Base-by-base conservation (phyloP, 2,329 filamentous ascomycete genomes). In the Hypomyces perniciosus region DNA sequence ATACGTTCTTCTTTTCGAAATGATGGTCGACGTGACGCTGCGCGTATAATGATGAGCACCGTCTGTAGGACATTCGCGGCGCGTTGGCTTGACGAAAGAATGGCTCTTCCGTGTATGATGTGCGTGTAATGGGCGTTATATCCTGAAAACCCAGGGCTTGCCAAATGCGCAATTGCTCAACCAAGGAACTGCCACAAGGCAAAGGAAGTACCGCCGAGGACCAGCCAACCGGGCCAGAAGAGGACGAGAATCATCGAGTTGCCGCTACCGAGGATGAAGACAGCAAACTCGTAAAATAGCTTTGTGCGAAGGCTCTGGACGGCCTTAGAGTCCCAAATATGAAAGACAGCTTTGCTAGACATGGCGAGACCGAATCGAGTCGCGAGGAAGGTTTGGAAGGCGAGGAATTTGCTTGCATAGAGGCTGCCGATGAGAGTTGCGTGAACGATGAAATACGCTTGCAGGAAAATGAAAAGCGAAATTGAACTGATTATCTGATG, bases 1-100 rank as follows among this genome's bases (percentile, higher is more conserved):
- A 99, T 69, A 83, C 88, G 0, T 96, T 96, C 68, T 99, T 99
- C 76, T 92, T 90, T 66, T 78, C 80, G 30, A 64, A 65, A 41
- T 71, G 66, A 69, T 37, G 48, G 44, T 20, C 39, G 46, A 54
- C 45, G 20, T 39, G 27, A 47, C 30, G 20, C 20, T 20, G 20
- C 3, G 20, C 20, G 20, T 20, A 20, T 20, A 20, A 20, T 20
- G 20, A 20, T 20, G 20, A 20, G 20, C 20, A 20, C 20, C 20
- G 20, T 20, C 20, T 20, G 20, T 20, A 20, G 20, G 20, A 20
- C 20, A 20, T 20, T 20, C 20, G 20, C 20, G 20, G 20, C 20
- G 20, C 20, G 20, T 20, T 20, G 3, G 20, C 20, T 20, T 20
- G 20, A 20, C 20, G 20, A 20, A 20, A 20, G 20, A 20, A 2